Evolutionary conservation across 768 basidiomycete species (phyloP).

Genomic region (Scleroderma citrinum): DNA sequence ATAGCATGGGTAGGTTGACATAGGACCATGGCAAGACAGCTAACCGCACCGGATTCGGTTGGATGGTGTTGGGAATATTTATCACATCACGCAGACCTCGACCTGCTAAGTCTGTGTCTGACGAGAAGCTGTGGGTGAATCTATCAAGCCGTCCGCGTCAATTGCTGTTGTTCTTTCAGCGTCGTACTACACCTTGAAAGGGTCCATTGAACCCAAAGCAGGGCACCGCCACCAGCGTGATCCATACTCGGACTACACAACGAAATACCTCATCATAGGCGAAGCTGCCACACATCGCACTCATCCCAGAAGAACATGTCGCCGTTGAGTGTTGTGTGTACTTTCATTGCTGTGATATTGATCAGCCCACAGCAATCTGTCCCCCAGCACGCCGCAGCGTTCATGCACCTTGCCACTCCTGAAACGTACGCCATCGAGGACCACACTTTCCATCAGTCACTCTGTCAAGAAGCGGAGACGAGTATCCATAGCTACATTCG

Average conservation of each 20-base stretch:
- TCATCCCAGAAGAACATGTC: conserved; percentile 13
- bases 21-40: no score
- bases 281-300: not conserved
- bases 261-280: not conserved
- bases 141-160: no score
- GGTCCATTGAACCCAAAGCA: no score
- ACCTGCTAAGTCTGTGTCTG: no score
- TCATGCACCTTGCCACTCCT: conserved; percentile 19
- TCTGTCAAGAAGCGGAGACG: conserved; percentile 38
- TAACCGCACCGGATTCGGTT: no score
- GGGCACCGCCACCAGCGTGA: conserved; percentile 1
- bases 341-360: conserved; percentile 8
- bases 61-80: no score
- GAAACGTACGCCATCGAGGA: conserved; percentile 34
- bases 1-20: no score
- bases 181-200: no score
- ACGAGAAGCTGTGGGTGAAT: no score
- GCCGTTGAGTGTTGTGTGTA: conserved; percentile 24
- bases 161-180: no score
- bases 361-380: conserved; percentile 19
- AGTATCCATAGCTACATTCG: conserved; percentile 35
- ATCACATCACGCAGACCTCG: no score
- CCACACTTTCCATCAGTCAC: conserved; percentile 35
- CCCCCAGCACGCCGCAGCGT: conserved; percentile 21
- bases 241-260: not conserved